Percentiles rank a stretch among this genome's conserved stretches.
Evolutionary conservation across 2,329 filamentous ascomycete species (phyloP).

Genomic region (Diaporthe ampelina): DNA sequence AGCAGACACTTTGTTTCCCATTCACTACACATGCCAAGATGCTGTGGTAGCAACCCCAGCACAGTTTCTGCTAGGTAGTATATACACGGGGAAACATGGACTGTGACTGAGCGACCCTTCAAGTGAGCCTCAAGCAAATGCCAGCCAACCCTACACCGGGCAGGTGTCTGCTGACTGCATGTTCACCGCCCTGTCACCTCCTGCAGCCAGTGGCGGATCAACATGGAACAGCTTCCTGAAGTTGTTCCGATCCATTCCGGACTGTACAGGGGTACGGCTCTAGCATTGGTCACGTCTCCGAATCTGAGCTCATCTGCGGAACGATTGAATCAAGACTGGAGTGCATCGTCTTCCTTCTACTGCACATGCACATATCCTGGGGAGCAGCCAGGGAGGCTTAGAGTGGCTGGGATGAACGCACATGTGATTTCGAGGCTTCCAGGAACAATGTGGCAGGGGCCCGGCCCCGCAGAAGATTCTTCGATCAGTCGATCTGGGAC

Average conservation of each 20-base stretch:
- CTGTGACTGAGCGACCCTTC: neutral
- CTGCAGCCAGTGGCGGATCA: neutral
- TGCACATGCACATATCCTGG: neutral
- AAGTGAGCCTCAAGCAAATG: neutral
- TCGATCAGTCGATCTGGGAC: neutral
- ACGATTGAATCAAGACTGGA: neutral
- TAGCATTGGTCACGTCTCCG: too few species aligned
- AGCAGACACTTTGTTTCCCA: neutral
- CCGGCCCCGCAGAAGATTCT: conserved; percentile 1
- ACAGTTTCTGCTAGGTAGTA: neutral
- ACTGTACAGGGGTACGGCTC: neutral
- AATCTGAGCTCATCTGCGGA: neutral
- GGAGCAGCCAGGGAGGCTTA: neutral
- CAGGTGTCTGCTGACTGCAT: conserved; percentile 16
- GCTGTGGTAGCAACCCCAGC: neutral
- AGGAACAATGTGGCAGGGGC: neutral
- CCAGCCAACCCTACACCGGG: neutral
- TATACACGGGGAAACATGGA: neutral
- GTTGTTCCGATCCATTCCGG: neutral
- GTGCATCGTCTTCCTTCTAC: neutral
- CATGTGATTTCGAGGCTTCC: neutral
- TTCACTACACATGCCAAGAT: neutral
- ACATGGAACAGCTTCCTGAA: neutral
- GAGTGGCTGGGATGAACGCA: neutral
- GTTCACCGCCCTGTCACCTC: neutral